These are phyloP conservation scores for Perilla frutescens DNA, from an alignment of 257 asterid species.

Conservation along the genomic window DNA sequence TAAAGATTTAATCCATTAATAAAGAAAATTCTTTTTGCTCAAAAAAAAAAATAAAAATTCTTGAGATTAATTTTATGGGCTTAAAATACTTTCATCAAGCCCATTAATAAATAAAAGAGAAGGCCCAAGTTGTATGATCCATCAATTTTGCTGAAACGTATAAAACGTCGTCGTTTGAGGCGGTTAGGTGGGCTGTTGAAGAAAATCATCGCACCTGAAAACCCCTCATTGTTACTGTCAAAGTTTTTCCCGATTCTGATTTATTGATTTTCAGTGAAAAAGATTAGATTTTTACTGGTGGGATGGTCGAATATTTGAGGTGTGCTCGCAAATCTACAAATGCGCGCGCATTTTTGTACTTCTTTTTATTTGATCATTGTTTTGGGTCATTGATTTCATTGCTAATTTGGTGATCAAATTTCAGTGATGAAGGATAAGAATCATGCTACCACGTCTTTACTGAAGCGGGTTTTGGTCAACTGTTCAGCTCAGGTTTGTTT, in stretches of 20 bases:
- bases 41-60: too few relatives aligned
- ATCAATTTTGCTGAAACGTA: not conserved
- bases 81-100: too few relatives aligned
- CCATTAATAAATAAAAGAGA: too few relatives aligned
- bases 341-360: not conserved
- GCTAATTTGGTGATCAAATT: slow-evolving; percentile 34
- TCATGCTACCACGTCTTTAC: slow-evolving; percentile 56
- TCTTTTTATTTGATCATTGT: slow-evolving; percentile 8
- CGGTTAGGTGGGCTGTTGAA: slow-evolving; percentile 37
- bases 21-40: too few relatives aligned
- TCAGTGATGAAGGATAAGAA: slow-evolving; percentile 82
- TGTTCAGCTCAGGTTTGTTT: slow-evolving; percentile 82
- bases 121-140: slow-evolving; percentile 28
- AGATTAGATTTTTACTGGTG: not conserved
- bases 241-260: slow-evolving; percentile 13
- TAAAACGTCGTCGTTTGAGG: slow-evolving; percentile 41
- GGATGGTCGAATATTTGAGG: slow-evolving; percentile 36
- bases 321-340: not conserved
- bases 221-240: slow-evolving; percentile 3
- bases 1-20: too few relatives aligned
- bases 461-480: slow-evolving; percentile 64
- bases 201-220: slow-evolving; percentile 23
- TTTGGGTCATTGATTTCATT: slow-evolving; percentile 32
- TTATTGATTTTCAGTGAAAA: slow-evolving; percentile 16
- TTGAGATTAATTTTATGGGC: too few relatives aligned